phyloP scores from a whole-genome alignment of 257 asterid genomes.

The Solanum pimpinellifolium region DNA sequence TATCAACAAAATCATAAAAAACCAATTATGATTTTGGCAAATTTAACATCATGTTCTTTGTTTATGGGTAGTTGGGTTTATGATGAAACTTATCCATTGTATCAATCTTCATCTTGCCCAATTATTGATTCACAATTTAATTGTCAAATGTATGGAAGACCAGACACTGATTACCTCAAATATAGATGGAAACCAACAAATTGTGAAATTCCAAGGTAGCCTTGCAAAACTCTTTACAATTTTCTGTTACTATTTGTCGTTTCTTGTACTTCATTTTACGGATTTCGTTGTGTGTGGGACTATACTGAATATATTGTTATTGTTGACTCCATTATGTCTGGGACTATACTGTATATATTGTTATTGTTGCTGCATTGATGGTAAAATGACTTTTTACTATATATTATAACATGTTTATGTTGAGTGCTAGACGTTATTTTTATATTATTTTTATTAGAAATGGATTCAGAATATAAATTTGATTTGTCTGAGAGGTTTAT shows the following conservation, averaged over 20 bases:
- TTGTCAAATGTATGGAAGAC: conserved; percentile 72
- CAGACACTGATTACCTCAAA: conserved; percentile 76
- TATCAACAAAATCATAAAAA: conserved; percentile 8
- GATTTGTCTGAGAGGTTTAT: neutral
- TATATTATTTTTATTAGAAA: neutral
- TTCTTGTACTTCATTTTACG: neutral
- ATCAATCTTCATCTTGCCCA: conserved; percentile 58
- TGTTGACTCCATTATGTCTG: no score
- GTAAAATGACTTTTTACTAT: neutral
- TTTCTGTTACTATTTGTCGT: neutral
- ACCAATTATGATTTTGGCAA: conserved; percentile 31
- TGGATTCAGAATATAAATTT: neutral
- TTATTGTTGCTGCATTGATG: neutral
- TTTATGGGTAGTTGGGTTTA: conserved; percentile 75
- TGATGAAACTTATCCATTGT: conserved; percentile 55
- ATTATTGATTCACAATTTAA: conserved; percentile 68
- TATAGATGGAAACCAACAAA: conserved; percentile 79
- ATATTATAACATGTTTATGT: neutral
- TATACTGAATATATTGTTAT: no score
- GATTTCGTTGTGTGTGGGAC: accelerated
- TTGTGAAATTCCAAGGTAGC: conserved; percentile 67
- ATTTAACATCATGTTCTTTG: conserved; percentile 45
- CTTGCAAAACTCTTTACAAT: neutral
- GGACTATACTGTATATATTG: neutral
- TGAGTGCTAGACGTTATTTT: neutral